Conservation (phyloP, 208 protist species). For the Zelonia costaricensis region DNA sequence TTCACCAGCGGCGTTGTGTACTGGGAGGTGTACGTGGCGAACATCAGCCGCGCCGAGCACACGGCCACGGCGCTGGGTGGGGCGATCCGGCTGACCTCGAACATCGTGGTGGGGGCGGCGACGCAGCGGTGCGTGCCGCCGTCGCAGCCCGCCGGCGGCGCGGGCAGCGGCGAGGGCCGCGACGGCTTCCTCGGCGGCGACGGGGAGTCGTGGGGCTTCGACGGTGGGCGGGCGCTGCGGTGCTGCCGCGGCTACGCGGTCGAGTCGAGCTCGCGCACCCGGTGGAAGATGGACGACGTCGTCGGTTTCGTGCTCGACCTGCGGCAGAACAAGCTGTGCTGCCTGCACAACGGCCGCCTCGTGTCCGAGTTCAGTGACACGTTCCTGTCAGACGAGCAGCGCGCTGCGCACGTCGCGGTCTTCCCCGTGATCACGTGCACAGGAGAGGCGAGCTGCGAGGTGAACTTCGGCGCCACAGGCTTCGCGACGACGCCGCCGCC, state of each 20-base stretch:
- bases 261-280: constrained; percentile 60
- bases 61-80: constrained; percentile 1
- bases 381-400: constrained; percentile 30
- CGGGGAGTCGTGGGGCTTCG: constrained; percentile 83
- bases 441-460: constrained; percentile 46
- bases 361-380: constrained; percentile 58
- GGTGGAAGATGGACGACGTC: constrained; percentile 85
- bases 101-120: constrained; percentile 59
- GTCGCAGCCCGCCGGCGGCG: neutral
- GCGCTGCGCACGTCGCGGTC: constrained; percentile 32
- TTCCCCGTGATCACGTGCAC: constrained; percentile 58
- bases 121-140: constrained; percentile 35
- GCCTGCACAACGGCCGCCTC: constrained; percentile 73
- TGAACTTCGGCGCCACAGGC: constrained; percentile 85
- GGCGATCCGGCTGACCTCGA: constrained; percentile 11
- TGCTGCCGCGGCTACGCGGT: constrained; percentile 61
- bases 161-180: neutral
- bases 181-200: constrained; percentile 63
- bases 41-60: constrained; percentile 34
- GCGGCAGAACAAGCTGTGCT: constrained; percentile 52
- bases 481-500: constrained; percentile 56
- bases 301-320: constrained; percentile 86
- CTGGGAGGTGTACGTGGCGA: constrained; percentile 83
- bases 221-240: constrained; percentile 46
- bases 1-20: constrained; percentile 81